A percentile compares a stretch with the other conserved stretches of the same genome.
Evolutionary conservation across 345 rosid genomes (phyloP).

Genomic region (Noccaea caerulescens): DNA sequence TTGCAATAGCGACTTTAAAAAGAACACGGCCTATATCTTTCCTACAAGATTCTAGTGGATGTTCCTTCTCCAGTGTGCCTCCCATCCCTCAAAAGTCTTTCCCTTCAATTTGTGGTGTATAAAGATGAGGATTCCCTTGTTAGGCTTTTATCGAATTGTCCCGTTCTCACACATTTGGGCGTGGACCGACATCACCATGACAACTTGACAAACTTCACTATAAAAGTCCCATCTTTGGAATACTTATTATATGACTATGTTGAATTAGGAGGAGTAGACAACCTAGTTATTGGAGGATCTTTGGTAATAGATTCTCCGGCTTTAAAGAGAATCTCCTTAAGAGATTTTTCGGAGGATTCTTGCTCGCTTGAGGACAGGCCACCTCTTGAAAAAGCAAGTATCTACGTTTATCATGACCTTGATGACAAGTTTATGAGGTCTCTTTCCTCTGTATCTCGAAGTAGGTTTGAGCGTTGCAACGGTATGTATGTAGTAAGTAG

Average conservation of each 20-base stretch:
- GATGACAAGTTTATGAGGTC: background rate
- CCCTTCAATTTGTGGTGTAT: background rate
- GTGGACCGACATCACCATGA: background rate
- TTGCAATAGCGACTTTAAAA: too few relatives aligned
- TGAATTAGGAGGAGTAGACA: too few relatives aligned
- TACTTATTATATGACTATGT: background rate
- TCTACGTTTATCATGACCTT: background rate
- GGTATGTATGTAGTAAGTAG: background rate
- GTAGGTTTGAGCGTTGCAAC: background rate
- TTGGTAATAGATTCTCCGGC: constrained; percentile 2
- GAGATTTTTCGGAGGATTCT: background rate
- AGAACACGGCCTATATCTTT: background rate
- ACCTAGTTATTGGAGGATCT: background rate
- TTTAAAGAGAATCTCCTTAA: background rate
- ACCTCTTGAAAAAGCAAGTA: background rate
- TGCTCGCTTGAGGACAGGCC: background rate
- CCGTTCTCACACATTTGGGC: background rate
- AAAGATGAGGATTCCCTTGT: background rate
- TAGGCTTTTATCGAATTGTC: background rate
- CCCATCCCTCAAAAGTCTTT: background rate
- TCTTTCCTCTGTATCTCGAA: background rate
- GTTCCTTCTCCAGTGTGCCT: background rate
- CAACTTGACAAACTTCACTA: background rate
- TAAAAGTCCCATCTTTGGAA: background rate
- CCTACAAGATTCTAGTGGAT: background rate